Base-by-base conservation (phyloP, 164 flowering plant species). In the Houttuynia cordata region DNA sequence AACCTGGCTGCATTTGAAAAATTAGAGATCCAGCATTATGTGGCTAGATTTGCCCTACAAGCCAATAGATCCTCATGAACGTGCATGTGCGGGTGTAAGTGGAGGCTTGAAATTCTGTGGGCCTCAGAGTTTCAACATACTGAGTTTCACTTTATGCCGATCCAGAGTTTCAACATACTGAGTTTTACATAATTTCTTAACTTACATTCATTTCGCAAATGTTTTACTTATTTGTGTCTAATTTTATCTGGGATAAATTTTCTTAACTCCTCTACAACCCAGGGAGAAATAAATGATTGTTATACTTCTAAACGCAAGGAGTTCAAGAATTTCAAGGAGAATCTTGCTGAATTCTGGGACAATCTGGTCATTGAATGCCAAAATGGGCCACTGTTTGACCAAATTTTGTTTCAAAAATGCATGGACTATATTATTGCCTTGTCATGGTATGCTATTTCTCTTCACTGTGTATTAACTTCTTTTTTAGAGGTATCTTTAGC, bases 341-440 rank as follows among this genome's bases (percentile, higher is more conserved):
- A 88, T 69, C 91, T 94, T 66, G 65, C 74, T 13, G 70, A 73
- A 51, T 85, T 94, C 64, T 94, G 91, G 97, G 92, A 88, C 67
- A 81, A 67, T 67, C 65, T 94, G 76, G 88, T 94, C 42, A 57
- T 68, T 62, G 99, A 94, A 67, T 88, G 97, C 69, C 91, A 91
- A 70, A 83, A 83, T 79, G 96, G 91, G 39, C 93, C 96, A 21
- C 68, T 94, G 50, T 88, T 88, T 72, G 99, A 93, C 68, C 76
- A 82, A 66, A 71, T 72, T 66, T 73, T 88, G 67, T 85, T 93
- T 61, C 97, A 94, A 60, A 91, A 86, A 76, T 86, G 95, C 81
- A 83, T 88, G 83, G 96, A 94, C 70, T 94, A 88, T 66, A 74
- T 91, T 56, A 81, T 94, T 68, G 97, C 96, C 30, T 64, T 94